Evolutionary conservation across 108 stramenopile genomes (phyloP), one percentile per base, ranked within the genome.

Genomic region (Cyclotella sp.): DNA sequence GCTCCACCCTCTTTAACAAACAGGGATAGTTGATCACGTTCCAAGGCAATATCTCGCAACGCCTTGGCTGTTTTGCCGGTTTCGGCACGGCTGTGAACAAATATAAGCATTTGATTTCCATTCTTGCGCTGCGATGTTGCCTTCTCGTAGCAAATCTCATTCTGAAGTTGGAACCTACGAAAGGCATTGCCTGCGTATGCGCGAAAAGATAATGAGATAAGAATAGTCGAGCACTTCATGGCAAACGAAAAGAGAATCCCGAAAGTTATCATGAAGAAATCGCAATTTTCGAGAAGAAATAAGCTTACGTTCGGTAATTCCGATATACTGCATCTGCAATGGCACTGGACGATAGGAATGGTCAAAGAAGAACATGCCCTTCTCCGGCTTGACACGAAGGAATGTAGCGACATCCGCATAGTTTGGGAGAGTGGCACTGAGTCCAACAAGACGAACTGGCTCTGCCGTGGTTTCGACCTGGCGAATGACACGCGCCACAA

Each of bases 141-240:
- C 85, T 98, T 99, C 63, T 99, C 99, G 76, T 98, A 99, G 84
- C 98, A 98, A 68, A 99, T 97, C 79, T 99, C 98, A 77, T 99
- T 99, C 86, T 98, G 97, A 46, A 98, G 88, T 67, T 96, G 93
- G 71, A 99, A 95, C 9, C 98, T 91, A 76, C 97, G 96, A 73
- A 99, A 95, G 39, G 99, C 96, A 83, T 98, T 99, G 65, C 60
- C 60, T 61, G 29, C 6, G 6, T 2, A 34, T 34, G 34, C 6
- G 6, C 34, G 34, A 34, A 34, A 34, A 34, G 6, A 34, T 5
- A 6, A 5, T 9, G n/a, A 16, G n/a, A 49, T n/a, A 16, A 49
- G n/a, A 16, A 49, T 49, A n/a, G 47, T 49, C n/a, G 47, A 49
- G 9, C 18, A n/a, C 9, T n/a, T 16, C 3, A 49, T 49, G 47